Percentiles rank a stretch among this genome's conserved stretches.
Conservation (phyloP, 2,329 filamentous ascomycete species). For the Aureobasidium sp. region DNA sequence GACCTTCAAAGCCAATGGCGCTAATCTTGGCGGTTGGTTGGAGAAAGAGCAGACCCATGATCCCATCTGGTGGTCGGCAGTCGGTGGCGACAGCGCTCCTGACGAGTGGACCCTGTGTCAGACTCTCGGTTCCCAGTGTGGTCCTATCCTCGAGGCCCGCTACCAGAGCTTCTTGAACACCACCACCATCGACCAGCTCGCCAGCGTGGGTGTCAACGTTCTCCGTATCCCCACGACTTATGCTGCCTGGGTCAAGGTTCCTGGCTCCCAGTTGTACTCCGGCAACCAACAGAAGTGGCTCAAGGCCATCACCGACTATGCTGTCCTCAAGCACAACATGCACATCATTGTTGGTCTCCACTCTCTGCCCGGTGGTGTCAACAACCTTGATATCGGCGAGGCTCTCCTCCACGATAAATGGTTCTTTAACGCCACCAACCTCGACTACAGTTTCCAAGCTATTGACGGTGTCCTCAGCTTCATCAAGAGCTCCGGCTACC, state of each 20-base stretch:
- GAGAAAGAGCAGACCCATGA: conserved; percentile 21
- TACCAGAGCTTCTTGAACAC: background rate
- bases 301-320: background rate
- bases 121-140: background rate
- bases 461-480: background rate
- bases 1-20: conserved; percentile 19
- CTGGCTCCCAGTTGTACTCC: background rate
- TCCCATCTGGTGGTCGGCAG: conserved; percentile 19
- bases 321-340: background rate
- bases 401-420: background rate
- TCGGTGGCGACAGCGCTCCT: conserved; percentile 17
- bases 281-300: background rate
- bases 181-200: background rate
- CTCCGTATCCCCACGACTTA: background rate
- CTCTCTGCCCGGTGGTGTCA: background rate
- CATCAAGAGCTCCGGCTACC: background rate
- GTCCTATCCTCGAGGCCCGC: background rate
- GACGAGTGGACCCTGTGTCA: background rate
- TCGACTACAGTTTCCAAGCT: background rate
- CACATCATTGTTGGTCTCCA: background rate
- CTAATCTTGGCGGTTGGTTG: conserved; percentile 29
- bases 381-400: background rate
- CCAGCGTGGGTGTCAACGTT: background rate
- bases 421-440: background rate
- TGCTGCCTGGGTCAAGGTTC: conserved; percentile 15